These are phyloP conservation scores for Metschnikowia rubicola DNA, from an alignment of 805 yeast genomes.

Conservation along the genomic window DNA sequence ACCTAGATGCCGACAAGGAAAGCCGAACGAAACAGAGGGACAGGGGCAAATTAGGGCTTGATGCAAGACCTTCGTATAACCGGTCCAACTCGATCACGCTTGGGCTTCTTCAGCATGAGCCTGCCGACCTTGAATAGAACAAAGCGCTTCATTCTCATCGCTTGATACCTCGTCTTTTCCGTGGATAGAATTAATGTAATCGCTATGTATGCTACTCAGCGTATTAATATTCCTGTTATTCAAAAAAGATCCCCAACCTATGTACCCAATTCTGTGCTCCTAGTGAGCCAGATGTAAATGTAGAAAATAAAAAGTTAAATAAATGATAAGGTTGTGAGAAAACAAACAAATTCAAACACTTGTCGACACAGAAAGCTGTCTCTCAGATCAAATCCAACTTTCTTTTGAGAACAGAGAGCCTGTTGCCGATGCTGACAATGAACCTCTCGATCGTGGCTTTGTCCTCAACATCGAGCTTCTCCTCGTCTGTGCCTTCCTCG, in stretches of 20 bases:
- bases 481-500: conserved; percentile 28
- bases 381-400: conserved; percentile 38
- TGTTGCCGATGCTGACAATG: conserved; percentile 74
- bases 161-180: neutral
- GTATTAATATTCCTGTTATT: conserved; percentile 4
- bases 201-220: neutral
- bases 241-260: conserved; percentile 8
- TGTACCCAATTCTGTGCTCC: conserved; percentile 3
- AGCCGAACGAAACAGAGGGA: conserved; percentile 19
- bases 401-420: conserved; percentile 67
- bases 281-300: conserved; percentile 1
- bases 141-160: neutral
- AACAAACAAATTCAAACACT: conserved; percentile 6
- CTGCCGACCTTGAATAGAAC: conserved; percentile 1
- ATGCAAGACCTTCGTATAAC: conserved; percentile 26
- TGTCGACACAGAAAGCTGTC: neutral
- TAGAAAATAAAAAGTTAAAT: conserved; percentile 5
- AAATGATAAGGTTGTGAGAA: conserved; percentile 2
- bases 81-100: conserved; percentile 41
- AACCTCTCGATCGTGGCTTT: conserved; percentile 72
- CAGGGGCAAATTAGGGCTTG: conserved; percentile 11
- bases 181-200: too few species aligned
- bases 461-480: conserved; percentile 68
- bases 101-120: conserved; percentile 34
- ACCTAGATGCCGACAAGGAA: conserved; percentile 34